Evolutionary conservation across 345 rosid genomes (phyloP), one percentile per base, ranked within the genome.

Genomic region (Bruguiera parviflora): DNA sequence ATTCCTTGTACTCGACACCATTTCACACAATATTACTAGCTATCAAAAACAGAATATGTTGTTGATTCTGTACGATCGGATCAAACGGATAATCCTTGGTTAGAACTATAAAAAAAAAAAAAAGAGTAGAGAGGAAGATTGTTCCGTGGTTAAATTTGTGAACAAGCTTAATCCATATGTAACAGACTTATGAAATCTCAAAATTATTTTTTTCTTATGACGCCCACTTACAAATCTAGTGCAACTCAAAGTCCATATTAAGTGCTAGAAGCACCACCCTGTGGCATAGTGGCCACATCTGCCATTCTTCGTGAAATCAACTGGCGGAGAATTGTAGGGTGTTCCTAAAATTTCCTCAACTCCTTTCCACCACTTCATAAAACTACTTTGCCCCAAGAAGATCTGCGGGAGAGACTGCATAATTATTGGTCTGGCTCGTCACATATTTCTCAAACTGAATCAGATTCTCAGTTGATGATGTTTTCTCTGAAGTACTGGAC

Each of bases 321-420:
- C 21, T 1, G 19, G 55, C 0, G 55, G 55, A 52, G 55, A 52
- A n/a, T 52, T 18, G 22, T 52, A 19, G 20, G 55, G 4, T 52
- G 21, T 18, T 52, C 21, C 55, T n/a, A 52, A 16, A 52, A 52
- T n/a, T 52, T 52, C 2, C 7, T 52, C 8, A 52, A 52, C 11
- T n/a, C 19, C 22, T 52, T 52, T n/a, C 55, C 21, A 52, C 55
- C 55, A 52, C 21, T 52, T 52, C 55, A 7, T 52, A 4, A 16
- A 52, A 2, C 55, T 52, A 78, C 92, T 82, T 2, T 49, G 16
- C 28, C 28, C 62, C 79, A 80, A 63, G 85, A 88, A 92, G 25
- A 92, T 86, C 66, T 88, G n/a, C 92, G 0, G 91, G 87, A 52
- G 92, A 87, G 5, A 86, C 82, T 20, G 77, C 75, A 53, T 80